Conservation (phyloP, 2,329 filamentous ascomycete species). For the Penicillium corylophilum region DNA sequence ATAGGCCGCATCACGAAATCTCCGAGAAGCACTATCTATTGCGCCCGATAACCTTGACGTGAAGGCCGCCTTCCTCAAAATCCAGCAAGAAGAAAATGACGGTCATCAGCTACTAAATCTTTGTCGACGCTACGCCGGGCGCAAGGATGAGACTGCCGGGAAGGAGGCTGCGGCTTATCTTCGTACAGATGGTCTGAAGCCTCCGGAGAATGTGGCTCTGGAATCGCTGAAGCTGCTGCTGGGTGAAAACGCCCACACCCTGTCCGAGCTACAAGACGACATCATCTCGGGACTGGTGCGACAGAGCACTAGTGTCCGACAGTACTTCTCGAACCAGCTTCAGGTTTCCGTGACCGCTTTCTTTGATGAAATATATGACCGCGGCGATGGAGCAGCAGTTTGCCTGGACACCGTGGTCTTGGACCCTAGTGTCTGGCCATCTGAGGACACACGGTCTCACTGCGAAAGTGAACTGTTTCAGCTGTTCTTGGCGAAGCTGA, state of each 20-base stretch:
- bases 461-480: slow-evolving; percentile 51
- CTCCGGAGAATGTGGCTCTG: slow-evolving; percentile 43
- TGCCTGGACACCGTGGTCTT: slow-evolving; percentile 49
- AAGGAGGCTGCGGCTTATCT: slow-evolving; percentile 47
- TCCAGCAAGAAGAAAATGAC: slow-evolving; percentile 43
- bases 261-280: slow-evolving; percentile 46
- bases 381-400: slow-evolving; percentile 48
- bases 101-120: slow-evolving; percentile 46
- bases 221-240: slow-evolving; percentile 47
- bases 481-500: slow-evolving; percentile 80
- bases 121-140: slow-evolving; percentile 43
- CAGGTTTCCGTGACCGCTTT: slow-evolving; percentile 47
- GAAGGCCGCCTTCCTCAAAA: slow-evolving; percentile 46
- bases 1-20: slow-evolving; percentile 48
- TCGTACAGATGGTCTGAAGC: slow-evolving; percentile 43
- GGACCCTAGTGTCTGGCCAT: slow-evolving; percentile 47
- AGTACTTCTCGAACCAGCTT: slow-evolving; percentile 44
- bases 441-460: slow-evolving; percentile 42
- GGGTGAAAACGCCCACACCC: slow-evolving; percentile 32
- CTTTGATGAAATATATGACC: slow-evolving; percentile 50
- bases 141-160: slow-evolving; percentile 44
- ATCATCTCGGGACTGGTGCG: slow-evolving; percentile 48
- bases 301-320: slow-evolving; percentile 44
- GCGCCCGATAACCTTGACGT: slow-evolving; percentile 47
- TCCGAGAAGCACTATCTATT: slow-evolving; percentile 50